Base-by-base conservation (phyloP, 768 basidiomycete species). In the Lactarius indigo region DNA sequence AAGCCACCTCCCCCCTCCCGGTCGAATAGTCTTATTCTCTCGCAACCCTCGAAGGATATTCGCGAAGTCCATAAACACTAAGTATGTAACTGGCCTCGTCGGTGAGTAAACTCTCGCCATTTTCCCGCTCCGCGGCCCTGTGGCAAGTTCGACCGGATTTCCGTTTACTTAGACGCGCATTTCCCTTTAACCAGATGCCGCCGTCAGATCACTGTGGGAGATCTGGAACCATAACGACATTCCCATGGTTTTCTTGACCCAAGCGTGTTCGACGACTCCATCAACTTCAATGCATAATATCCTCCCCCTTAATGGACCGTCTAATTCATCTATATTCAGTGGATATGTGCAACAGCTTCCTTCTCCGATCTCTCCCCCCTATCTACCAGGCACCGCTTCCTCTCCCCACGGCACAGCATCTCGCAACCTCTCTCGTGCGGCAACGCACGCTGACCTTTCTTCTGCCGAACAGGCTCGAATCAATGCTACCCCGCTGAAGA, bases 221-320 rank as follows among this genome's bases (percentile, higher is more conserved):
- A 89, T 91, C 76, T 93, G 91, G 91, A 87, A 82, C 42, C 86
- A 87, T 1, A 86, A 91, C 72, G 86, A 90, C 72, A 87, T 92
- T 31, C 90, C 91, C 1, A 57, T 73, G 30, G 81, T 83, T 18
- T 91, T 86, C 74, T 74, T 71, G 79, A 33, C 74, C 75, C 35
- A 76, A 75, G 7, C 73, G 72, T 59, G 66, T 78, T 71, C 69
- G 57, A n/a, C 64, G 54, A 52, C 67, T 2, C 26, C 64, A 2
- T 56, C 61, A 64, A 35, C 65, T 41, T 41, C 50, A 57, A 20
- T 63, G 70, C 64, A 67, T 44, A 39, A 64, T 65, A 62, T 68
- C 69, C 70, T 62, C 70, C 65, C 78, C 64, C 68, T 75, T 72
- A 70, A 71, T 68, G 63, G 71, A 73, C 59, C 42, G 69, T 39